phyloP scores from a whole-genome alignment of 352 stramenopile species.

The Pythium myriotylum region DNA sequence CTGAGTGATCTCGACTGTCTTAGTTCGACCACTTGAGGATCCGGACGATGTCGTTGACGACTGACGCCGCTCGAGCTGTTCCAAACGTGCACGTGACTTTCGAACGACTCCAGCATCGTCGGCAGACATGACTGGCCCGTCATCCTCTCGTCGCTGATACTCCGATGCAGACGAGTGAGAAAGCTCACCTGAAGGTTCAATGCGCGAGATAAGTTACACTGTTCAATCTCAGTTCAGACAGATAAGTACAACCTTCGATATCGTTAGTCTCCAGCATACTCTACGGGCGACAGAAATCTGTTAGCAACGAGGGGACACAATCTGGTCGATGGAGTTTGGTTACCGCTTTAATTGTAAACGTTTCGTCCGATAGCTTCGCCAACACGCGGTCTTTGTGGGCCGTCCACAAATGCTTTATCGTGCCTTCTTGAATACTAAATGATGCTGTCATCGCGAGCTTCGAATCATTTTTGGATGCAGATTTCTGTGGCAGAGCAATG shows the following conservation, averaged over 20 bases:
- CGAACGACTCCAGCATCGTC: constrained; percentile 51
- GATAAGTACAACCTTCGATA: constrained; percentile 43
- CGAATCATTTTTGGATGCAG: not conserved
- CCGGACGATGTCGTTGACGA: constrained; percentile 9
- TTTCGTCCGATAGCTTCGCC: constrained; percentile 62
- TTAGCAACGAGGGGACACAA: not conserved
- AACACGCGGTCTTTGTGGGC: constrained; percentile 68
- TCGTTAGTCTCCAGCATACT: constrained; percentile 80
- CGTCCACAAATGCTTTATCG: constrained; percentile 67
- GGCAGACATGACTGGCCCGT: constrained; percentile 11
- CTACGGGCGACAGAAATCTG: constrained; percentile 15
- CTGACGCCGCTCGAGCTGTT: constrained; percentile 54
- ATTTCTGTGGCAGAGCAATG: not conserved
- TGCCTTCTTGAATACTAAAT: constrained; percentile 20
- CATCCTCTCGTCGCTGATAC: constrained; percentile 39
- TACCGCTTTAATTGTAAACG: constrained; percentile 78
- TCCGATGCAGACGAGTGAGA: constrained; percentile 43
- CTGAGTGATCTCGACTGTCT: constrained; percentile 73
- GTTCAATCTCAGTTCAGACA: not conserved
- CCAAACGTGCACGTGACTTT: constrained; percentile 70
- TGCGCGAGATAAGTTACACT: not conserved
- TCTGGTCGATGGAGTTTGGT: not conserved
- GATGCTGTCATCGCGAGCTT: not conserved
- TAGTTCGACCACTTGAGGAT: constrained; percentile 18
- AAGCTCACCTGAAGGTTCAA: constrained; percentile 35